A percentile compares a stretch with the other conserved stretches of the same genome.
phyloP scores from a whole-genome alignment of 169 alveolate genomes.

The Theileria annulata region DNA sequence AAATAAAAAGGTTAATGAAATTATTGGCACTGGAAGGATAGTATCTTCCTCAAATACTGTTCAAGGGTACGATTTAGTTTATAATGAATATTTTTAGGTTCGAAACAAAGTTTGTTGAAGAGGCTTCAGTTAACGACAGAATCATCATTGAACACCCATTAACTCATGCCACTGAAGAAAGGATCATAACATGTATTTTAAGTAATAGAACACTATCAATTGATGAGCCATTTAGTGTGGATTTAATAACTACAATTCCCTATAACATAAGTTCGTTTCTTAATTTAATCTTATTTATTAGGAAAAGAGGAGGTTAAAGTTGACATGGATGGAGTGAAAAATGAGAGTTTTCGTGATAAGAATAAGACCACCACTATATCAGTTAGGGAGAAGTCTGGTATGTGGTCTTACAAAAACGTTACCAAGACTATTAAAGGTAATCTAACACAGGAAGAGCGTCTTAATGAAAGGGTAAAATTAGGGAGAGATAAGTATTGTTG shows the following conservation, averaged over 20 bases:
- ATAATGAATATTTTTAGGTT: constrained; percentile 15
- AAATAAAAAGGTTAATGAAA: neutral
- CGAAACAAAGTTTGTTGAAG: constrained; percentile 72
- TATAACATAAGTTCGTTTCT: constrained; percentile 41
- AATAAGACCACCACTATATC: constrained; percentile 32
- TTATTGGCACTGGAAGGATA: constrained; percentile 71
- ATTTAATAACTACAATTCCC: constrained; percentile 69
- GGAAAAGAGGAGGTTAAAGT: constrained; percentile 2
- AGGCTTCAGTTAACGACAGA: constrained; percentile 62
- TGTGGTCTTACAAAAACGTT: constrained; percentile 76
- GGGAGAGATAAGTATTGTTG: constrained; percentile 78
- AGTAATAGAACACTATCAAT: constrained; percentile 69
- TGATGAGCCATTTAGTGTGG: constrained; percentile 68
- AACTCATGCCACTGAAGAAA: constrained; percentile 65
- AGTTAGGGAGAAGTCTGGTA: constrained; percentile 73
- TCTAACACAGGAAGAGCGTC: constrained; percentile 73
- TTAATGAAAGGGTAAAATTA: constrained; percentile 72
- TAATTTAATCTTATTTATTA: neutral
- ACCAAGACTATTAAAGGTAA: constrained; percentile 68
- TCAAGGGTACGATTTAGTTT: constrained; percentile 58
- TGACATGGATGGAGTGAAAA: neutral
- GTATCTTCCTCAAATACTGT: constrained; percentile 73
- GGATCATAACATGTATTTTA: constrained; percentile 55
- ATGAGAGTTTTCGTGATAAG: neutral
- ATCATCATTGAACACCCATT: constrained; percentile 68